These are phyloP conservation scores for Diplodia seriata DNA, from an alignment of 2,329 filamentous ascomycete species.

Conservation along the genomic window DNA sequence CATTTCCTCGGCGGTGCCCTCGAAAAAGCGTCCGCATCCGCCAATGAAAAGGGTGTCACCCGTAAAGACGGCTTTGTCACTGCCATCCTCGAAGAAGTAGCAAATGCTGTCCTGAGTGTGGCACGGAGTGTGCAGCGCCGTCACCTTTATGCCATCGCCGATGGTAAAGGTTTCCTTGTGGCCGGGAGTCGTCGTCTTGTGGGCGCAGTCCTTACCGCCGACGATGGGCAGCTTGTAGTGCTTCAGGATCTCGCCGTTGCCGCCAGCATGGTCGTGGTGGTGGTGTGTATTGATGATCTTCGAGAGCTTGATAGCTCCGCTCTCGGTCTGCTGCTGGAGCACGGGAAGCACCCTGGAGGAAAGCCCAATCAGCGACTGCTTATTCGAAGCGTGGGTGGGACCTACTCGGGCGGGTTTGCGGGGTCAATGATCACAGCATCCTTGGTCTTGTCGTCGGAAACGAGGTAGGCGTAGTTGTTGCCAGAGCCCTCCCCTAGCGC, in stretches of 20 bases:
- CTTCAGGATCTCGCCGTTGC: slow-evolving; percentile 81
- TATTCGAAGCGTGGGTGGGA: slow-evolving; percentile 17
- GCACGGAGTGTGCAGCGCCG: slow-evolving; percentile 91
- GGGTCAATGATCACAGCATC: slow-evolving; percentile 74
- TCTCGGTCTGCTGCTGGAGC: slow-evolving; percentile 74
- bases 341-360: slow-evolving; percentile 63
- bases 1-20: slow-evolving; percentile 86
- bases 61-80: slow-evolving; percentile 82
- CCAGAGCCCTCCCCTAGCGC: slow-evolving; percentile 72
- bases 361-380: slow-evolving; percentile 17
- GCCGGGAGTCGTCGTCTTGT: slow-evolving; percentile 76
- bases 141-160: slow-evolving; percentile 79
- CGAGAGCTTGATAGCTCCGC: slow-evolving; percentile 78
- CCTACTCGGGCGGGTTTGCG: slow-evolving; percentile 78
- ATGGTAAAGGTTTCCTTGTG: slow-evolving; percentile 82
- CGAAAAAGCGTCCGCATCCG: slow-evolving; percentile 95
- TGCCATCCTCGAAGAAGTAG: slow-evolving; percentile 83
- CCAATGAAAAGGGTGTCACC: slow-evolving; percentile 96
- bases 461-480: slow-evolving; percentile 82
- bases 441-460: slow-evolving; percentile 58
- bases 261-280: slow-evolving; percentile 93
- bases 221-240: slow-evolving; percentile 75
- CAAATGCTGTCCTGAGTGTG: slow-evolving; percentile 99
- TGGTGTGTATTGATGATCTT: slow-evolving; percentile 97
- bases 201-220: slow-evolving; percentile 84